Conservation (phyloP, 352 stramenopile genomes). For the Plasmopara viticola region DNA sequence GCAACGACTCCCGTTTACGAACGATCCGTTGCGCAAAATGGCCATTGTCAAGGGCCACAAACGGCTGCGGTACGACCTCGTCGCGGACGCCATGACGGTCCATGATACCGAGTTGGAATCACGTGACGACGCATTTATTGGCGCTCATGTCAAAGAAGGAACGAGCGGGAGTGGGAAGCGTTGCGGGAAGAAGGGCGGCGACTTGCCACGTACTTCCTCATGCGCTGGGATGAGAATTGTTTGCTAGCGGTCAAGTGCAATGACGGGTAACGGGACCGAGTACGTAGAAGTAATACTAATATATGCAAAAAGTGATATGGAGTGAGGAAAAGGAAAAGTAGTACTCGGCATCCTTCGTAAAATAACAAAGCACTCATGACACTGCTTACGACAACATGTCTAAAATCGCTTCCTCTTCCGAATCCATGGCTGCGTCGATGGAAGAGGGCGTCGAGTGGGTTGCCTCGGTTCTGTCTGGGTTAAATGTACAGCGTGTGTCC, state of each 20-base stretch:
- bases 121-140: conserved; percentile 32
- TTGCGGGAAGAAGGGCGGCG: conserved; percentile 25
- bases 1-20: no score
- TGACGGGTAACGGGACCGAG: no score
- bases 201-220: conserved; percentile 35
- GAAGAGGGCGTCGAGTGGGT: conserved; percentile 1
- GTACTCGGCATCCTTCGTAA: no score
- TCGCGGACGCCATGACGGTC: conserved; percentile 33
- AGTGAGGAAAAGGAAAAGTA: no score
- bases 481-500: neutral
- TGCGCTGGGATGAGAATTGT: conserved; percentile 35
- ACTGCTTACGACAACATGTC: conserved; percentile 39
- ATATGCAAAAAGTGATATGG: no score
- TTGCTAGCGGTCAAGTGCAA: conserved; percentile 9
- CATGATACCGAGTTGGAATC: conserved; percentile 39
- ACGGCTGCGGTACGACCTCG: conserved; percentile 35
- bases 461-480: conserved; percentile 1
- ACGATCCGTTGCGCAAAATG: conserved; percentile 51
- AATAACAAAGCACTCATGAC: no score
- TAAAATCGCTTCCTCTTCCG: conserved; percentile 53
- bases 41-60: conserved; percentile 35
- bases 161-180: conserved; percentile 18
- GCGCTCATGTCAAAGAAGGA: conserved; percentile 11
- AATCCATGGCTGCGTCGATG: conserved; percentile 24
- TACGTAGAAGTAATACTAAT: no score